A percentile compares a stretch with the other conserved stretches of the same genome.
Conservation (phyloP, 305 asterid genomes). For the Fraxinus albicans region DNA sequence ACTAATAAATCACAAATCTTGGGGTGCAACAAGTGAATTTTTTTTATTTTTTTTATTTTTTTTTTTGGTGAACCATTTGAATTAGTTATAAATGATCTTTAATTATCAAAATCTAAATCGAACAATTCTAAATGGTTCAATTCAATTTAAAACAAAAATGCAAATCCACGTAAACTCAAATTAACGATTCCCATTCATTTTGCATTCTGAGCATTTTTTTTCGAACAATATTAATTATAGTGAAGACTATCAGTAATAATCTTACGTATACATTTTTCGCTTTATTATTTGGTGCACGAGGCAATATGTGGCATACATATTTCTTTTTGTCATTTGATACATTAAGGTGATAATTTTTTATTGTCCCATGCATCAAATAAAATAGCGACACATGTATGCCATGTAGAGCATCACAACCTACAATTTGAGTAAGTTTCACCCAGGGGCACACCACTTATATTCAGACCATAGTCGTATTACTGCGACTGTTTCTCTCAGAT, state of each 20-base stretch:
- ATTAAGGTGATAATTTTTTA: no score
- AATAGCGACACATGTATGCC: not conserved
- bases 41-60: no score
- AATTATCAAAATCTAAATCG: not conserved
- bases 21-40: not conserved
- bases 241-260: no score
- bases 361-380: not conserved
- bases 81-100: no score
- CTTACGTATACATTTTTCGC: not conserved
- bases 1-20: not conserved
- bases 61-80: not conserved
- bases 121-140: not conserved
- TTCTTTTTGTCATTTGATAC: no score
- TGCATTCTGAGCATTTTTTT: not conserved
- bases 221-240: not conserved
- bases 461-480: not conserved
- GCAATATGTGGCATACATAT: not conserved
- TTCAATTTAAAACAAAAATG: not conserved
- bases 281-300: not conserved
- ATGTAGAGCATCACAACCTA: not conserved
- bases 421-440: not conserved
- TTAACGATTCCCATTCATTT: not conserved
- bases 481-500: not conserved
- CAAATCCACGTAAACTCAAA: not conserved
- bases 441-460: not conserved